Evolutionary conservation across 139 green algal species (phyloP), one percentile per base, ranked within the genome.

Genomic region (Asterochloris erici): DNA sequence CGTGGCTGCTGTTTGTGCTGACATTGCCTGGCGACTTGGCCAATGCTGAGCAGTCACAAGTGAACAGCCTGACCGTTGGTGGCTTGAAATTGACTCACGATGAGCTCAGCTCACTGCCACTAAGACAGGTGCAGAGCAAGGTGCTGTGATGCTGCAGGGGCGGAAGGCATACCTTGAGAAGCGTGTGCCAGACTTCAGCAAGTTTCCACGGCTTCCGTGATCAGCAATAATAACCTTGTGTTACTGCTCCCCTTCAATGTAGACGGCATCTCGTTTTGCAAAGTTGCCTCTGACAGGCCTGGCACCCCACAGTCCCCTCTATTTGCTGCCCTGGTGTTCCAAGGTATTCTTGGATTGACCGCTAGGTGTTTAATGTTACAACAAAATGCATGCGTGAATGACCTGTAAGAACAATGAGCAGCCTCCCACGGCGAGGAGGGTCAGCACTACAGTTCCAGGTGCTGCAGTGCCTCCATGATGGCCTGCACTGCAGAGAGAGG

Each of bases 201-300:
- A 92, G 79, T 99, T 99, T 87, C 89, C 85, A 63, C 86, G 96
- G 10, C 86, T 97, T 66, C 96, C 96, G 0, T 98, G 86, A 91
- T 76, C 11, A 54, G 38, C 38, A 54, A 2, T 54, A 6, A 2
- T 54, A 54, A 54, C 6, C 38, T 54, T 54, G 38, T 6, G 2
- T 6, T 54, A 54, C 38, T 54, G 38, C 38, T 54, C 38, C 4
- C 38, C 38, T 54, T 6, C 6, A 54, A 54, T 10, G 4, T 54
- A 10, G 38, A 54, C 38, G 38, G 38, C 38, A 54, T 54, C 38
- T 54, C 38, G 2, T 6, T 54, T 54, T 54, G 70, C 70, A 76
- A 29, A 76, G 29, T 11, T 27, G 19, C 70, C 24, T 70, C n/a
- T 69, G 14, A 78, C 11, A 38, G 27, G n/a, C 29, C 27, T 24